These are phyloP conservation scores for Cadophora gregata DNA, from an alignment of 2,329 filamentous ascomycete genomes.

Conservation along the genomic window DNA sequence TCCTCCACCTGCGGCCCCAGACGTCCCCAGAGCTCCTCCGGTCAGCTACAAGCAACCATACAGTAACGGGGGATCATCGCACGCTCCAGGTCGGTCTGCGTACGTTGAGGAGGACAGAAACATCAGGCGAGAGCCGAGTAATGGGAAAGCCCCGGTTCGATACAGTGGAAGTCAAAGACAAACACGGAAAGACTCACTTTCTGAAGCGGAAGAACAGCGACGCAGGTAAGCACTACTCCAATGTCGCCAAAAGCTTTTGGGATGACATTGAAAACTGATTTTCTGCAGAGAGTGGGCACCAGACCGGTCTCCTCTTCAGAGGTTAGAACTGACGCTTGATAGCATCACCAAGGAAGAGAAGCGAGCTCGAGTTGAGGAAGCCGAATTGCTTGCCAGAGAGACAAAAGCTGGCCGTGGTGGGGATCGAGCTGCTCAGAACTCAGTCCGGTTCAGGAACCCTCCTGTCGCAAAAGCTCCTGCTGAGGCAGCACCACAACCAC, in stretches of 20 bases:
- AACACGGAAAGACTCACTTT: constrained; percentile 47
- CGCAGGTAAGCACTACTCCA: constrained; percentile 32
- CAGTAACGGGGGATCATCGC: constrained; percentile 47
- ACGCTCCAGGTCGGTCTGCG: constrained; percentile 40
- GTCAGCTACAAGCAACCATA: constrained; percentile 60
- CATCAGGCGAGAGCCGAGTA: constrained; percentile 24
- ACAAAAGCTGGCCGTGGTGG: constrained; percentile 40
- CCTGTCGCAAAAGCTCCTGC: constrained; percentile 39
- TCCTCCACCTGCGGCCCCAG: constrained; percentile 60
- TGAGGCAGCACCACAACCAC: constrained; percentile 32
- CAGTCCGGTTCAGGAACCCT: constrained; percentile 43
- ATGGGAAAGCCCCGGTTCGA: constrained; percentile 33
- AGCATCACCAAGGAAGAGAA: constrained; percentile 97
- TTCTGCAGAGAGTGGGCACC: constrained; percentile 65
- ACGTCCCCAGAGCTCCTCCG: constrained; percentile 62
- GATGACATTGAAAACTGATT: constrained; percentile 12
- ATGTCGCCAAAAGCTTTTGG: background rate
- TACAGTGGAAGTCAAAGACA: constrained; percentile 20
- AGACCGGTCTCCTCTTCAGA: constrained; percentile 90
- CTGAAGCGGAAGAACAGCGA: constrained; percentile 44
- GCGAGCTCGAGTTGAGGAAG: constrained; percentile 81
- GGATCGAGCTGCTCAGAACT: constrained; percentile 39
- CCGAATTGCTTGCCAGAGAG: constrained; percentile 75
- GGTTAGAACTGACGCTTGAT: constrained; percentile 86
- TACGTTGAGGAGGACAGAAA: constrained; percentile 24